These are phyloP conservation scores for Scheffersomyces illinoinensis DNA, from an alignment of 1,139 yeast species.

Conservation along the genomic window DNA sequence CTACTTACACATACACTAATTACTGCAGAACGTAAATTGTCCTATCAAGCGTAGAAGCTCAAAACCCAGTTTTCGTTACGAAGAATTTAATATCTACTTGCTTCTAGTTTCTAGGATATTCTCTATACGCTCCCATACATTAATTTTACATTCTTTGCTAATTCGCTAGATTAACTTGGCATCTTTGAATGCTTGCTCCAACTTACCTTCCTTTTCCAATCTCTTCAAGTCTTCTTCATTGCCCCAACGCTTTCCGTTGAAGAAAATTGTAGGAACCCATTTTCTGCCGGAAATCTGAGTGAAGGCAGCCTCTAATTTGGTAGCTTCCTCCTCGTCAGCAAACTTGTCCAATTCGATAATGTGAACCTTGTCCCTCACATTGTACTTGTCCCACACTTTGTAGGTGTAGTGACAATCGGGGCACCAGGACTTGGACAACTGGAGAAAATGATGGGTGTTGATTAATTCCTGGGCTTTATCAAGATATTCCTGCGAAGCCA, in stretches of 20 bases:
- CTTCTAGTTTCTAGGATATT: too few relatives aligned
- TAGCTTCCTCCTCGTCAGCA: conserved; percentile 51
- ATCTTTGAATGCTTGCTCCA: conserved; percentile 42
- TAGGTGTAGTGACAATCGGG: conserved; percentile 72
- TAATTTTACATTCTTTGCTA: neutral
- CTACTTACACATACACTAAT: neutral
- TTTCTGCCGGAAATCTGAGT: conserved; percentile 60
- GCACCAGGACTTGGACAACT: conserved; percentile 75
- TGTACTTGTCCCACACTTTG: conserved; percentile 51
- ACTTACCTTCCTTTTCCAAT: conserved; percentile 42
- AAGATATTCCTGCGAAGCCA: conserved; percentile 15
- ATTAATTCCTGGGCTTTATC: conserved; percentile 49
- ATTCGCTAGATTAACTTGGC: conserved; percentile 30
- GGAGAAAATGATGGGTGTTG: conserved; percentile 46
- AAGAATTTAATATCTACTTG: too few relatives aligned
- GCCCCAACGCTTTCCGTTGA: conserved; percentile 63
- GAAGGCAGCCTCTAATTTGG: conserved; percentile 58
- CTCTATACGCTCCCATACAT: too few relatives aligned
- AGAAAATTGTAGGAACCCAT: conserved; percentile 73
- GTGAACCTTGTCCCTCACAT: conserved; percentile 49
- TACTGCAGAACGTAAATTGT: neutral
- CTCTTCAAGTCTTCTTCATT: conserved; percentile 54
- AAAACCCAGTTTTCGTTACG: too few relatives aligned
- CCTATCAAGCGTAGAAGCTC: too few relatives aligned
- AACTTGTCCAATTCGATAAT: conserved; percentile 63